Percentiles rank a stretch among this genome's conserved stretches.
Evolutionary conservation across 371 early-diverging fungal genomes (phyloP).

Genomic region (Mortierella sp.): DNA sequence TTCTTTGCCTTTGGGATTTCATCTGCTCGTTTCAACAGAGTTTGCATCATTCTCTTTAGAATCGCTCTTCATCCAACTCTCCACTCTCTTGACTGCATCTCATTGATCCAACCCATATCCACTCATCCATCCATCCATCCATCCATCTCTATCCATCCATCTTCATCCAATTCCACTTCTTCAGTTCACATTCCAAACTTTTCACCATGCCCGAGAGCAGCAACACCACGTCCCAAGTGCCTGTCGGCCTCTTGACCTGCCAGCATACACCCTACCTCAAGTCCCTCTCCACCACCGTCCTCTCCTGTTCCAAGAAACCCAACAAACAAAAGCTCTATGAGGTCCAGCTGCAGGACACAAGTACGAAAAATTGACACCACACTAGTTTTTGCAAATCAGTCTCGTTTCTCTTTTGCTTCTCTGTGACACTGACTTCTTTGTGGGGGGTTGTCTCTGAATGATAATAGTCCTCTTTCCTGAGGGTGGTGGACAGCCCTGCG

Average conservation of each 20-base stretch:
- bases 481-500: conserved; percentile 80
- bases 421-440: too few species aligned
- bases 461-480: conserved; percentile 77
- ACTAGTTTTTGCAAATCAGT: too few species aligned
- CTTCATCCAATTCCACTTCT: background rate
- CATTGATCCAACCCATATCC: background rate
- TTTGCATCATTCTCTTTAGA: background rate
- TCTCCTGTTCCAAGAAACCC: conserved; percentile 50
- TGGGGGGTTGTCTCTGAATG: too few species aligned
- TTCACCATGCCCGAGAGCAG: background rate
- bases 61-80: background rate
- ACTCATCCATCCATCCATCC: background rate
- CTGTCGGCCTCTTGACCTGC: conserved; percentile 57
- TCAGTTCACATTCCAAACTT: background rate
- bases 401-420: background rate
- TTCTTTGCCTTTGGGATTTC: too few species aligned
- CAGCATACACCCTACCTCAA: conserved; percentile 54
- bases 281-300: conserved; percentile 49
- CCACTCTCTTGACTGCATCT: background rate
- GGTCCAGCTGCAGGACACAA: conserved; percentile 56
- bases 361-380: too few species aligned
- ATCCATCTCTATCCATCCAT: background rate
- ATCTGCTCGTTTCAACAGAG: background rate
- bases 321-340: conserved; percentile 55
- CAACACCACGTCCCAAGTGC: conserved; percentile 25